These are phyloP conservation scores for Pythium sukuiense DNA, from an alignment of 352 stramenopile genomes.

Conservation along the genomic window DNA sequence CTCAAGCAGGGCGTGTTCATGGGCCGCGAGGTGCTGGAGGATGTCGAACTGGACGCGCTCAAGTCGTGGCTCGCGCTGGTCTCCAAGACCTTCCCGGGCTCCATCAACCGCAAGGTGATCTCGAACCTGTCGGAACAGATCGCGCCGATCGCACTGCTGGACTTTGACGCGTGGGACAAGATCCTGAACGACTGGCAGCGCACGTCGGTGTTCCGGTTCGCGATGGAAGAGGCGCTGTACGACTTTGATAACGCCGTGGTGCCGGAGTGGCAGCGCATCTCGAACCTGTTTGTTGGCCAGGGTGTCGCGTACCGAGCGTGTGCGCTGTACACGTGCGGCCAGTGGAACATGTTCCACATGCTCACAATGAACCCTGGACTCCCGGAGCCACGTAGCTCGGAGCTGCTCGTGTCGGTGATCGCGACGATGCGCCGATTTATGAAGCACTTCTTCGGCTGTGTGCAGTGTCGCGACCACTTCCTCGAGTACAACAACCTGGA, in stretches of 20 bases:
- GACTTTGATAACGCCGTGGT: constrained; percentile 49
- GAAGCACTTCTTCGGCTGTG: constrained; percentile 85
- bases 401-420: constrained; percentile 68
- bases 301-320: constrained; percentile 69
- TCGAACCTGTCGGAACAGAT: constrained; percentile 46
- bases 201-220: constrained; percentile 49
- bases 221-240: constrained; percentile 50
- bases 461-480: constrained; percentile 79
- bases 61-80: constrained; percentile 80
- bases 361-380: constrained; percentile 70
- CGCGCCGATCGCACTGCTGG: constrained; percentile 52
- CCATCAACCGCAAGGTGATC: constrained; percentile 74
- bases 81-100: constrained; percentile 66
- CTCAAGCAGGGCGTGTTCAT: constrained; percentile 80
- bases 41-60: constrained; percentile 73
- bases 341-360: constrained; percentile 90
- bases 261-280: constrained; percentile 67
- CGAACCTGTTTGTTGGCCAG: constrained; percentile 63
- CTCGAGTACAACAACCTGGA: constrained; percentile 74
- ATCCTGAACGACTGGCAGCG: constrained; percentile 65
- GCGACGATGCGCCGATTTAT: constrained; percentile 80
- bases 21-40: constrained; percentile 69
- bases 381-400: constrained; percentile 33
- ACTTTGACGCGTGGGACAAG: constrained; percentile 71
- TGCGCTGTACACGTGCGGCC: constrained; percentile 77